These are phyloP conservation scores for Coemansia sp. DNA, from an alignment of 192 early-diverging fungal species.

Conservation along the genomic window DNA sequence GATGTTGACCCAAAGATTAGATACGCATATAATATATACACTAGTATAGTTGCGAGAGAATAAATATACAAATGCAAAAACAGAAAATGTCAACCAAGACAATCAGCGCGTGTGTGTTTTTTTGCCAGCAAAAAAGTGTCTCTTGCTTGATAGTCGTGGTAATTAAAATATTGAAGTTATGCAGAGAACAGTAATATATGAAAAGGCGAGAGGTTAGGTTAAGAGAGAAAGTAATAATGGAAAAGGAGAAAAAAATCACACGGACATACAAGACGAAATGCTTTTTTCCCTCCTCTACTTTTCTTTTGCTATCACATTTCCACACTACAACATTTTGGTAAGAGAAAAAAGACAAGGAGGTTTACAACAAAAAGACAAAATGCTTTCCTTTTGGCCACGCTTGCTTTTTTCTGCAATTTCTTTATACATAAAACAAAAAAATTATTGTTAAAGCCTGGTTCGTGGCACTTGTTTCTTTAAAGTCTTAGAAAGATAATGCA, in stretches of 20 bases:
- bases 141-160: slow-evolving; percentile 1
- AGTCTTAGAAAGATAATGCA: not conserved
- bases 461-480: not conserved
- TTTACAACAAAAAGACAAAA: not conserved
- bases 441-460: not conserved
- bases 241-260: not conserved
- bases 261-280: not conserved
- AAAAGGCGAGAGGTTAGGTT: not conserved
- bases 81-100: not conserved
- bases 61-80: not conserved
- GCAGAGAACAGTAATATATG: not conserved
- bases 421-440: not conserved
- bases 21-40: slow-evolving; percentile 2
- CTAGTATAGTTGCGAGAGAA: not conserved
- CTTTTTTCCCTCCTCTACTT: not conserved
- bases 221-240: not conserved
- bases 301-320: not conserved
- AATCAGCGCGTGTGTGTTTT: not conserved
- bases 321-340: not conserved
- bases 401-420: not conserved
- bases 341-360: not conserved
- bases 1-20: not conserved
- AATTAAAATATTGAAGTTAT: not conserved
- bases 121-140: not conserved
- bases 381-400: not conserved